Evolutionary conservation across 2,329 filamentous ascomycete genomes (phyloP).

Genomic region (Trichophaea hybrida): DNA sequence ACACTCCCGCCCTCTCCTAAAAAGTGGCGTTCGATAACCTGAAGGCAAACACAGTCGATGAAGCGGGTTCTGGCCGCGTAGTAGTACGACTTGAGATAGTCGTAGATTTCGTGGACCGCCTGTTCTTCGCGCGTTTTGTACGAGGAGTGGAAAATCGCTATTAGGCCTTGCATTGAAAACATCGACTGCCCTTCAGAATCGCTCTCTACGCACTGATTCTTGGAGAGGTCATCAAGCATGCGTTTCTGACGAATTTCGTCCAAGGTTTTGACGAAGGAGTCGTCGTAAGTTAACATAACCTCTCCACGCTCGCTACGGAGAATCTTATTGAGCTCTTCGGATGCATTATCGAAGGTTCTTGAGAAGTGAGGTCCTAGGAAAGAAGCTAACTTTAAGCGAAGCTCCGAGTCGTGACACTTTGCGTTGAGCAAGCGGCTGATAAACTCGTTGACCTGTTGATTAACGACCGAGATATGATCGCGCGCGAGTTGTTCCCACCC

Average conservation of each 20-base stretch:
- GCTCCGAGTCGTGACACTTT: constrained; percentile 35
- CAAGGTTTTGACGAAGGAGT: constrained; percentile 39
- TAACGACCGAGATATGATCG: constrained; percentile 34
- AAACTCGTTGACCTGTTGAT: constrained; percentile 26
- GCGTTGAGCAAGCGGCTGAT: constrained; percentile 34
- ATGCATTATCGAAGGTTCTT: constrained; percentile 36
- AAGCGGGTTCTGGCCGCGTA: constrained; percentile 47
- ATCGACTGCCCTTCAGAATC: background rate
- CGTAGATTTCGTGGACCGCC: constrained; percentile 39
- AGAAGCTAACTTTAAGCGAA: constrained; percentile 35
- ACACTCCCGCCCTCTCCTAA: constrained; percentile 41
- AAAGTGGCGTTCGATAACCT: constrained; percentile 40
- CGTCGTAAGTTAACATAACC: constrained; percentile 39
- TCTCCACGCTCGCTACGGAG: constrained; percentile 38
- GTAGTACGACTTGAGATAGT: constrained; percentile 49
- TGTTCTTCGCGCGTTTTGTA: constrained; percentile 21
- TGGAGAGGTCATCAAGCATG: background rate
- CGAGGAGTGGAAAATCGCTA: constrained; percentile 15
- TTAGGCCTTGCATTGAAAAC: background rate
- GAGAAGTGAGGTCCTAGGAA: constrained; percentile 36
- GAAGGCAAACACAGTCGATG: constrained; percentile 47
- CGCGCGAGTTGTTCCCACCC: constrained; percentile 40
- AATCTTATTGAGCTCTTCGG: constrained; percentile 40
- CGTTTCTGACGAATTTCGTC: constrained; percentile 30
- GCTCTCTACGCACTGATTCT: background rate